Base-by-base conservation (phyloP, 2,329 filamentous ascomycete genomes). In the Cladosporium austrohemisphaericum region DNA sequence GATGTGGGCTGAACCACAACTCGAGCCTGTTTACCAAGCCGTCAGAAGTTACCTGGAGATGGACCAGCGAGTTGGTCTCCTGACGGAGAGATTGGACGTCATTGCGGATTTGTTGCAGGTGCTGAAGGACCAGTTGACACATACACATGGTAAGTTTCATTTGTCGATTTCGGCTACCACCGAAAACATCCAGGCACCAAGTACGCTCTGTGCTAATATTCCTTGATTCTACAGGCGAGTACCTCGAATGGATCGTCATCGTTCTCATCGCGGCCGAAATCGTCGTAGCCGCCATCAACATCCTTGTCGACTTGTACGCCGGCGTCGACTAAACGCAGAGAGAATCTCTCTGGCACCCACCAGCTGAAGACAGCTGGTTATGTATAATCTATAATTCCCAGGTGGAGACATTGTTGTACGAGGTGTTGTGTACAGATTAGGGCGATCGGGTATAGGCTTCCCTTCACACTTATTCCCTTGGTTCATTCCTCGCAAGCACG, bases 1-100 rank as follows among this genome's bases (percentile, higher is more conserved):
- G 33, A 97, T 98, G 78, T 98, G 93, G 93, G 88, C 92, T 25
- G 93, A 98, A 70, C 93, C 93, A 7, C 91, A 96, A 68, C 78
- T 98, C 5, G 93, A 98, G 64, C 93, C 93, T 4, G 86, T 98
- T 22, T 98, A 98, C 67, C 87, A 94, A 68, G 93, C 93, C 48
- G 93, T 97, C 35, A 79, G 93, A 50, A 93, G 86, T 65, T 98
- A 98, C 67, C 76, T 98, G 16, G 93, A 98, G 73, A 97, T 98
- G 87, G 93, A 97, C 68, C 93, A 97, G 74, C 78, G 93, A 50
- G 92, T 97, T 10, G 83, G 84, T 19, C 75, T 98, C 31, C 72
- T 98, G 63, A 97, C 89, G 9, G 92, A 97, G 67, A 77, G 93
- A 49, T 71, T 98, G 58, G 86, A 91, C 56, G 93, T 98, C 47